These are phyloP conservation scores for Monilinia fructicola DNA, from an alignment of 2,329 filamentous ascomycete species.

Conservation along the genomic window DNA sequence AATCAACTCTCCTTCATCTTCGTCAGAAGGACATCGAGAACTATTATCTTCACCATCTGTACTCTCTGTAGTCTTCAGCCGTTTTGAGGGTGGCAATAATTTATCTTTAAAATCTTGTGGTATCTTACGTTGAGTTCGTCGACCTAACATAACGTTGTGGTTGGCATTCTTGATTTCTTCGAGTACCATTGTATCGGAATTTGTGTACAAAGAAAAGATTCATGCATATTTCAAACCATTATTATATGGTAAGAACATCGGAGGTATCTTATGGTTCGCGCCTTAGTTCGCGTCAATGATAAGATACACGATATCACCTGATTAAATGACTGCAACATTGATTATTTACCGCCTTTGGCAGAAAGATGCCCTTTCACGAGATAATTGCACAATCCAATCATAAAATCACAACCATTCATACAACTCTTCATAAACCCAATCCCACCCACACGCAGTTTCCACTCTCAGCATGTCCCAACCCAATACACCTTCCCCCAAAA, in stretches of 20 bases:
- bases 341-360: constrained; percentile 1
- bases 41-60: constrained; percentile 26
- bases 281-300: not conserved
- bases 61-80: constrained; percentile 36
- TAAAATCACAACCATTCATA: constrained; percentile 2
- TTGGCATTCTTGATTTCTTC: constrained; percentile 22
- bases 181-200: constrained; percentile 29
- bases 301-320: constrained; percentile 14
- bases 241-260: constrained; percentile 1
- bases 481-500: constrained; percentile 24
- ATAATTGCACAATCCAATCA: constrained; percentile 13
- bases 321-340: not conserved
- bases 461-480: constrained; percentile 30
- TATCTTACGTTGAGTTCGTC: constrained; percentile 32
- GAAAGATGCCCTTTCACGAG: not conserved
- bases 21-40: constrained; percentile 17
- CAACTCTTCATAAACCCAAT: constrained; percentile 9
- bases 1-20: constrained; percentile 30
- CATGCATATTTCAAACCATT: not conserved
- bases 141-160: constrained; percentile 35
- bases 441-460: constrained; percentile 12
- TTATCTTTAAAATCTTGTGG: constrained; percentile 34
- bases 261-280: not conserved
- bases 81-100: constrained; percentile 33
- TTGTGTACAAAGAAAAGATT: constrained; percentile 5